Percentiles rank a stretch among this genome's conserved stretches.
phyloP scores from a whole-genome alignment of 495 filamentous ascomycete species.

The Aspergillus sparsus region DNA sequence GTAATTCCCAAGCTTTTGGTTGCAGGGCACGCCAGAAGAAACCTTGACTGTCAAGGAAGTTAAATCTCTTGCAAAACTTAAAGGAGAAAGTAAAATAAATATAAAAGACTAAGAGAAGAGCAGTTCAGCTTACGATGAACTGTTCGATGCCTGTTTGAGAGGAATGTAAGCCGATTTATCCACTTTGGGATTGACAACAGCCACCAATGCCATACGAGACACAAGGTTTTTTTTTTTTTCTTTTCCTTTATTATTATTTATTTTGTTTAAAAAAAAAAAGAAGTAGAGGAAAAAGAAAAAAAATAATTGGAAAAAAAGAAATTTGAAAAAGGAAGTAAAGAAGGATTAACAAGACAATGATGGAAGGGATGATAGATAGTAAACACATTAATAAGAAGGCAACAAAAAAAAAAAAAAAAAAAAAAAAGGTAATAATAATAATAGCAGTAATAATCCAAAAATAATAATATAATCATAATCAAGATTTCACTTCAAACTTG shows the following conservation, averaged over 20 bases:
- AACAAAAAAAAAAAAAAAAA: slow-evolving; percentile 10
- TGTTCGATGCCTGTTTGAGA: slow-evolving; percentile 22
- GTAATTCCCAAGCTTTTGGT: slow-evolving; percentile 36
- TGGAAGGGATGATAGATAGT: slow-evolving; percentile 8
- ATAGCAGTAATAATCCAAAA: background rate
- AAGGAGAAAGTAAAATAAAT: slow-evolving; percentile 7
- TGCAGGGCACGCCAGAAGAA: slow-evolving; percentile 18
- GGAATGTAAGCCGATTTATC: slow-evolving; percentile 28
- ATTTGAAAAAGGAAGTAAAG: slow-evolving; percentile 18
- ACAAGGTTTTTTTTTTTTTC: background rate
- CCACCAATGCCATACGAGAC: slow-evolving; percentile 23
- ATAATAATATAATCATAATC: slow-evolving; percentile 8
- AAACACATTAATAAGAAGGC: slow-evolving; percentile 7
- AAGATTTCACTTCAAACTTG: slow-evolving; percentile 16
- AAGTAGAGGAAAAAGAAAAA: slow-evolving; percentile 7
- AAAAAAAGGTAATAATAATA: slow-evolving; percentile 7
- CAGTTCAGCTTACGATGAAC: slow-evolving; percentile 24
- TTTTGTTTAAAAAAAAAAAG: slow-evolving; percentile 15
- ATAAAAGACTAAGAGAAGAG: slow-evolving; percentile 7
- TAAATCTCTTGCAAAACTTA: slow-evolving; percentile 17
- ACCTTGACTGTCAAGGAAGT: slow-evolving; percentile 21
- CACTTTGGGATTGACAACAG: slow-evolving; percentile 22
- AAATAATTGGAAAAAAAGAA: slow-evolving; percentile 11
- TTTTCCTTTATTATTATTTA: too few species aligned
- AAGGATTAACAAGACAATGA: slow-evolving; percentile 5